These are phyloP conservation scores for Nissolia schottii DNA, from an alignment of 306 rosid genomes.

Conservation along the genomic window DNA sequence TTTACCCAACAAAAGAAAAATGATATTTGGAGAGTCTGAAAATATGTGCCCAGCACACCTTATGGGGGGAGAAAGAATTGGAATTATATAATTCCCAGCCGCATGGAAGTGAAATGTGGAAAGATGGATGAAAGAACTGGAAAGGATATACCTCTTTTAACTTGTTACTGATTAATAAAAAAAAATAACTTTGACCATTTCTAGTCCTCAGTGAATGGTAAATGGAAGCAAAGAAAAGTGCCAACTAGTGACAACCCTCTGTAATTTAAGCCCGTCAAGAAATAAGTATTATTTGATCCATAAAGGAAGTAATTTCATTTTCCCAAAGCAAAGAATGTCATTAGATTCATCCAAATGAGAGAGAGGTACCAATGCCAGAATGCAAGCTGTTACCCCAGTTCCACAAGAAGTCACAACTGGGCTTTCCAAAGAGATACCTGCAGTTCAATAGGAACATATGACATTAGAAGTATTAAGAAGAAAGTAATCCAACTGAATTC, in stretches of 20 bases:
- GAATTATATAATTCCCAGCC: too few species aligned
- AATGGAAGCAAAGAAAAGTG: not conserved
- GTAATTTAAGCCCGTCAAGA: not conserved
- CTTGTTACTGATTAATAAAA: too few species aligned
- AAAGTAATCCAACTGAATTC: slow-evolving; percentile 2
- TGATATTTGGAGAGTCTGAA: too few species aligned
- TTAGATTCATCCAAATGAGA: not conserved
- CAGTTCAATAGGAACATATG: slow-evolving; percentile 4
- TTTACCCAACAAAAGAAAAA: too few species aligned
- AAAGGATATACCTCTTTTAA: too few species aligned
- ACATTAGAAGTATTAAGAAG: not conserved
- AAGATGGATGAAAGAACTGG: too few species aligned
- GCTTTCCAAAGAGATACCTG: slow-evolving; percentile 80
- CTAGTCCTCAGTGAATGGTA: not conserved
- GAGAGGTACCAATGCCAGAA: slow-evolving; percentile 76
- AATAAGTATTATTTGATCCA: not conserved
- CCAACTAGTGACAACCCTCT: not conserved
- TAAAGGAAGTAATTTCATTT: not conserved
- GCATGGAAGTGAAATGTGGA: too few species aligned
- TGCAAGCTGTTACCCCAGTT: slow-evolving; percentile 89
- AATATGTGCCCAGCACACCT: too few species aligned
- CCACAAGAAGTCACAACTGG: slow-evolving; percentile 84
- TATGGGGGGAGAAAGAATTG: too few species aligned
- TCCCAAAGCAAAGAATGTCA: not conserved
- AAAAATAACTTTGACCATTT: not conserved